These are phyloP conservation scores for Morella rubra DNA, from an alignment of 306 rosid species.

Conservation along the genomic window DNA sequence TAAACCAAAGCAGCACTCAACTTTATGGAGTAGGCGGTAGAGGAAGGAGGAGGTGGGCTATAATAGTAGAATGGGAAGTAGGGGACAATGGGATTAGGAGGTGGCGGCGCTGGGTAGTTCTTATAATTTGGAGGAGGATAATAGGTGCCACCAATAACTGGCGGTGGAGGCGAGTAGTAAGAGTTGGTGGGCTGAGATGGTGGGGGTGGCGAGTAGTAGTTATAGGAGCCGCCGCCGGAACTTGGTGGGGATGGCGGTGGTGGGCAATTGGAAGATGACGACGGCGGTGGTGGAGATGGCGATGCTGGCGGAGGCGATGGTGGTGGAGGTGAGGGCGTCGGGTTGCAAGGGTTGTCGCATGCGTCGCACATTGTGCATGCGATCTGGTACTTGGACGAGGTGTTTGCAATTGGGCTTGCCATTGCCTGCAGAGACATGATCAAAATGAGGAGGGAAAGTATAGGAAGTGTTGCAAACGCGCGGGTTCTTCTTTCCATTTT, in stretches of 20 bases:
- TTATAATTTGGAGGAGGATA: slow-evolving; percentile 63
- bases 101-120: slow-evolving; percentile 77
- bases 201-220: slow-evolving; percentile 70
- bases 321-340: slow-evolving; percentile 54
- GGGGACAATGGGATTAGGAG: slow-evolving; percentile 94
- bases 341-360: slow-evolving; percentile 77
- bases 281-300: slow-evolving; percentile 19
- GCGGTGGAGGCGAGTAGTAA: slow-evolving; percentile 47
- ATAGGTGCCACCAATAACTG: slow-evolving; percentile 37
- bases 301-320: slow-evolving; percentile 31
- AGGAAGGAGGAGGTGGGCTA: slow-evolving; percentile 60
- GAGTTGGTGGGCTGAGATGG: slow-evolving; percentile 48
- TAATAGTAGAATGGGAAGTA: slow-evolving; percentile 84
- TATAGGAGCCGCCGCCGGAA: slow-evolving; percentile 33
- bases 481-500: slow-evolving; percentile 37
- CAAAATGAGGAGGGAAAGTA: slow-evolving; percentile 9
- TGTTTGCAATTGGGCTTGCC: slow-evolving; percentile 25
- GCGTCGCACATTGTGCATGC: slow-evolving; percentile 89
- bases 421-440: slow-evolving; percentile 4
- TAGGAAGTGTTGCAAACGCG: background rate
- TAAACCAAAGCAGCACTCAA: slow-evolving; percentile 4
- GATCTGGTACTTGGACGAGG: slow-evolving; percentile 61
- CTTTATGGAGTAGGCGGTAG: slow-evolving; percentile 32
- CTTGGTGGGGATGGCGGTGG: slow-evolving; percentile 73
- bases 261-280: slow-evolving; percentile 33